These are phyloP conservation scores for Aspergillus kassunensis DNA, from an alignment of 495 filamentous ascomycete species.

Conservation along the genomic window DNA sequence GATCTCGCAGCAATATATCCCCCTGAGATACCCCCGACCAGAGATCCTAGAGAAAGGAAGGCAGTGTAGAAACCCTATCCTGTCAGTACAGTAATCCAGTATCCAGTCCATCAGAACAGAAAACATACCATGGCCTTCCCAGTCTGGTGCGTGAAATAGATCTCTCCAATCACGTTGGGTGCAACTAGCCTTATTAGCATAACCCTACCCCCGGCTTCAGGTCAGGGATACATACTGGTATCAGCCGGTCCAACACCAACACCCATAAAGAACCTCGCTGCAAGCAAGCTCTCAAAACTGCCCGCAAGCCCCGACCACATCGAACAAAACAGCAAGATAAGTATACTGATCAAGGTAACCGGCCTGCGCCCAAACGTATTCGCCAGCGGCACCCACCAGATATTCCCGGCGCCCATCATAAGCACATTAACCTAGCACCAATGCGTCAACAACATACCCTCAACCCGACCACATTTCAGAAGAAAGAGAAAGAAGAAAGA, in stretches of 20 bases:
- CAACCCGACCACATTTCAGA: background rate
- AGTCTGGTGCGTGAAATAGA: conserved; percentile 18
- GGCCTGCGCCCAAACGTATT: conserved; percentile 15
- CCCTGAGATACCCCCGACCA: conserved; percentile 17
- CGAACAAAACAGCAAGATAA: conserved; percentile 14
- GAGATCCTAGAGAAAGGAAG: conserved; percentile 11
- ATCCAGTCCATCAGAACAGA: background rate
- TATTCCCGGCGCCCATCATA: conserved; percentile 18
- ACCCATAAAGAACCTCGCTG: conserved; percentile 17
- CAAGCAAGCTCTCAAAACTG: conserved; percentile 15
- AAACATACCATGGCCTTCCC: conserved; percentile 17
- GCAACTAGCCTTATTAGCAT: conserved; percentile 10
- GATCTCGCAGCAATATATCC: conserved; percentile 14
- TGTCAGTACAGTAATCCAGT: background rate
- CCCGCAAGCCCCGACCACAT: conserved; percentile 14
- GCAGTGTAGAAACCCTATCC: conserved; percentile 16
- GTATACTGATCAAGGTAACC: conserved; percentile 11
- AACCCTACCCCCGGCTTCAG: too few species aligned
- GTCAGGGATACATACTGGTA: conserved; percentile 10
- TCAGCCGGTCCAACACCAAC: conserved; percentile 15
- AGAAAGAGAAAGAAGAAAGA: background rate
- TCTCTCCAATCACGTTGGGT: conserved; percentile 18
- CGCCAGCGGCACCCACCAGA: conserved; percentile 18
- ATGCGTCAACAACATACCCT: background rate
- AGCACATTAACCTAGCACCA: conserved; percentile 7